phyloP scores from a whole-genome alignment of 2,329 filamentous ascomycete genomes.

The Ophiostoma ips region DNA sequence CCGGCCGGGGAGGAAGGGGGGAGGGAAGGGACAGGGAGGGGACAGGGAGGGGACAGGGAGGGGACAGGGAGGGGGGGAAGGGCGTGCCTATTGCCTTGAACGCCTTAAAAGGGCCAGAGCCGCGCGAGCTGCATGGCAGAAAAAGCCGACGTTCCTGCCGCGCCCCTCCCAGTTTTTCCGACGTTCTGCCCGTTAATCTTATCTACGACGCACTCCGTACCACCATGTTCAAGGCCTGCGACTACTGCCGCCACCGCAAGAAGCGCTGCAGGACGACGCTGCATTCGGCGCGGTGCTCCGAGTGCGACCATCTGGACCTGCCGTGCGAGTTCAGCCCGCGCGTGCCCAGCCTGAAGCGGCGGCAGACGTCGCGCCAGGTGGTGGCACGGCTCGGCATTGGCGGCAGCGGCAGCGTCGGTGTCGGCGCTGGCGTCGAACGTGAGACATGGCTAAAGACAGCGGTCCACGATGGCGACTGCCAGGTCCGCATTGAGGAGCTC shows the following conservation, averaged over 20 bases:
- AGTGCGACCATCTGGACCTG: slow-evolving; percentile 3
- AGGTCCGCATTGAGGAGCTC: neutral
- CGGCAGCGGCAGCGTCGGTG: too few species aligned
- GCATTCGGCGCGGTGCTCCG: neutral
- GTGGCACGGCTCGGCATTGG: neutral
- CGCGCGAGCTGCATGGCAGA: neutral
- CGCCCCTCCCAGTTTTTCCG: neutral
- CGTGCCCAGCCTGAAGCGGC: slow-evolving; percentile 2
- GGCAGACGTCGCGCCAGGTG: slow-evolving; percentile 1
- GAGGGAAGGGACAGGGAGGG: too few species aligned
- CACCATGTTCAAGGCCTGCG: slow-evolving; percentile 6
- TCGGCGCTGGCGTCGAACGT: neutral
- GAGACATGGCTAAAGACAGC: too few species aligned
- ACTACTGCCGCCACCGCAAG: slow-evolving; percentile 8
- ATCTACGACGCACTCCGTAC: neutral
- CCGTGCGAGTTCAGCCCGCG: slow-evolving; percentile 5
- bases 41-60: too few species aligned
- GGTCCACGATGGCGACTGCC: neutral
- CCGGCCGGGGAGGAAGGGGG: too few species aligned
- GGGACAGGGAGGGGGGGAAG: too few species aligned
- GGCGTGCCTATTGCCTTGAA: too few species aligned
- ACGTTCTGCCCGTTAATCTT: too few species aligned
- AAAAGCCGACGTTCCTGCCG: slow-evolving; percentile 1
- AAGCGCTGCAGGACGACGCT: neutral
- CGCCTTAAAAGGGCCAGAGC: neutral